Conservation (phyloP, 306 rosid species). For the Calophaca sinica region DNA sequence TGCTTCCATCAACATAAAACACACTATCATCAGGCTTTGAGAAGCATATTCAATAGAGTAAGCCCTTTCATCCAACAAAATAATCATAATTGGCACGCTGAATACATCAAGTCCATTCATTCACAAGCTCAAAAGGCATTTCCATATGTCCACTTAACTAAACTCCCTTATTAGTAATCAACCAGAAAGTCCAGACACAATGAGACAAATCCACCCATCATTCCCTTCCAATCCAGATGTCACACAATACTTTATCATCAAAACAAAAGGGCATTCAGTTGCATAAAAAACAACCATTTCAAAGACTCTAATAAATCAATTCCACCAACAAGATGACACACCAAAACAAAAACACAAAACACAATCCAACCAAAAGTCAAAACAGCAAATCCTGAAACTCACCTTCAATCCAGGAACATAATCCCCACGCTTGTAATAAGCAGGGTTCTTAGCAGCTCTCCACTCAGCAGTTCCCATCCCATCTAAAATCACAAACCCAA, state of each 20-base stretch:
- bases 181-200: neutral
- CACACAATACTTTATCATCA: neutral
- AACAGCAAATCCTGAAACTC: conserved; percentile 13
- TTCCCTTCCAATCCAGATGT: too few species aligned
- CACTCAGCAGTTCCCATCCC: conserved; percentile 99
- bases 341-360: neutral
- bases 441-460: conserved; percentile 91
- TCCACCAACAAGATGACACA: neutral
- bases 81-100: neutral
- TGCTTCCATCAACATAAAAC: conserved; percentile 17
- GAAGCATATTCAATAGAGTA: conserved; percentile 23
- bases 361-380: neutral
- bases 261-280: neutral
- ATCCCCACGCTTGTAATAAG: conserved; percentile 96
- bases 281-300: neutral
- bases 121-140: neutral
- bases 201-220: too few species aligned
- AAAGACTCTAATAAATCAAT: conserved; percentile 25
- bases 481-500: conserved; percentile 55
- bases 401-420: conserved; percentile 97
- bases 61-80: conserved; percentile 18
- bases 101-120: neutral
- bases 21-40: neutral
- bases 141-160: neutral
- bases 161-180: neutral